Conservation (phyloP, 495 filamentous ascomycete genomes). For the Tuber melanosporum region DNA sequence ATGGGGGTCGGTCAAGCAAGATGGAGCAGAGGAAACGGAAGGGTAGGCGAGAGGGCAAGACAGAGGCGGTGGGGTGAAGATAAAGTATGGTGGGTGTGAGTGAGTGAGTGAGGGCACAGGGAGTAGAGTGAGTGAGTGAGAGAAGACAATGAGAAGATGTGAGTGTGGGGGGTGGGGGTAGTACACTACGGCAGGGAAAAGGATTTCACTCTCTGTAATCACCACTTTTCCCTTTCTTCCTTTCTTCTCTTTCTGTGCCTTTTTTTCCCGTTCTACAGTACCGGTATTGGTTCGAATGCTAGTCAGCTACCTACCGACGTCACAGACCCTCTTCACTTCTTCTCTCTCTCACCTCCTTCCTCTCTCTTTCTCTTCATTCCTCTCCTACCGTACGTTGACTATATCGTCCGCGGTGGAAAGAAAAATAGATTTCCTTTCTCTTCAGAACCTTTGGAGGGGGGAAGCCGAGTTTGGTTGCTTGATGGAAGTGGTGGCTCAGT, state of each 20-base stretch:
- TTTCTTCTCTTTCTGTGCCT: background rate
- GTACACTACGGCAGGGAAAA: background rate
- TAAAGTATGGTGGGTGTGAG: background rate
- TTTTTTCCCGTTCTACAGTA: background rate
- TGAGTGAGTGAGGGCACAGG: background rate
- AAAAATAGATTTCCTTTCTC: background rate
- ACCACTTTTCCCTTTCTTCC: background rate
- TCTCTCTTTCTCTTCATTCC: background rate
- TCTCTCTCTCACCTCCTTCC: too few species aligned
- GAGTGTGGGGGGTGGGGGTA: background rate
- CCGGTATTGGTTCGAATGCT: background rate
- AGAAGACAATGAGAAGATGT: background rate
- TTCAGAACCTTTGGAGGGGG: constrained; percentile 18
- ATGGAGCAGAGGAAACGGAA: constrained; percentile 15
- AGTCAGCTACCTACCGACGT: background rate
- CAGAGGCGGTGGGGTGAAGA: constrained; percentile 7
- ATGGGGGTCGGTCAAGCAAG: constrained; percentile 10
- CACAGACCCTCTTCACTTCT: background rate
- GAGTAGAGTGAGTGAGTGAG: background rate
- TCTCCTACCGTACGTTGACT: background rate
- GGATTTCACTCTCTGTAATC: background rate
- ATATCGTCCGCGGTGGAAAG: background rate
- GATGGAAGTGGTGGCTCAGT: constrained; percentile 29
- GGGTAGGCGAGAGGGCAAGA: constrained; percentile 8
- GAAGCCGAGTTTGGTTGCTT: constrained; percentile 22